These are phyloP conservation scores for Pouteria campechiana DNA, from an alignment of 179 eudicot species.

Conservation along the genomic window DNA sequence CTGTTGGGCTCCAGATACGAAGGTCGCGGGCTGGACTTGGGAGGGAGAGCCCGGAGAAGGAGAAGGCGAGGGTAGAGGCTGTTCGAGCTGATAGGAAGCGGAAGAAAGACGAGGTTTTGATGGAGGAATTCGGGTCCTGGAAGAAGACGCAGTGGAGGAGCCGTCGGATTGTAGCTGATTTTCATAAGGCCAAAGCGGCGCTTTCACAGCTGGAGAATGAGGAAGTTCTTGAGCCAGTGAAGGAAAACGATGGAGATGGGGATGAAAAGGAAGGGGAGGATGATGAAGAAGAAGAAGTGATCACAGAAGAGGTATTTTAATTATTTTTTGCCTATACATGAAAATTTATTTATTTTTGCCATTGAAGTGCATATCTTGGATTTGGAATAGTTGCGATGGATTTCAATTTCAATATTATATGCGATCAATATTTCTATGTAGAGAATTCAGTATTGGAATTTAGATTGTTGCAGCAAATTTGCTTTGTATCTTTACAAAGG, in stretches of 20 bases:
- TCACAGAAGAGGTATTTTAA: constrained; percentile 69
- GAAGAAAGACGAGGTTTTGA: constrained; percentile 37
- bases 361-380: too few relatives aligned
- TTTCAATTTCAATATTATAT: too few relatives aligned
- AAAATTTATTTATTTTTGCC: neutral
- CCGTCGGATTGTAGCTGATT: constrained; percentile 33
- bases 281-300: constrained; percentile 49
- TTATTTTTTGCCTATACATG: neutral
- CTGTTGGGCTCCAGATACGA: constrained; percentile 61
- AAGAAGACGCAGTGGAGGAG: constrained; percentile 57
- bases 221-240: constrained; percentile 39
- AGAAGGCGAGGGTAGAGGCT: constrained; percentile 50
- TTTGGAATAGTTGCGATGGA: too few relatives aligned
- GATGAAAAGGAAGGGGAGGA: constrained; percentile 42
- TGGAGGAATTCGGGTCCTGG: constrained; percentile 55
- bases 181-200: constrained; percentile 57
- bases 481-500: too few relatives aligned
- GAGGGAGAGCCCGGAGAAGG: constrained; percentile 64
- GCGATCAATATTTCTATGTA: too few relatives aligned
- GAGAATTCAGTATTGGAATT: too few relatives aligned
- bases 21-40: constrained; percentile 76
- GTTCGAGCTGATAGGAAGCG: constrained; percentile 25
- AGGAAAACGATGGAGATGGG: constrained; percentile 27
- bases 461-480: too few relatives aligned
- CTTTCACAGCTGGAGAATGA: constrained; percentile 71